Conservation (phyloP, 2,329 filamentous ascomycete genomes). For the Rutstroemia sp. region DNA sequence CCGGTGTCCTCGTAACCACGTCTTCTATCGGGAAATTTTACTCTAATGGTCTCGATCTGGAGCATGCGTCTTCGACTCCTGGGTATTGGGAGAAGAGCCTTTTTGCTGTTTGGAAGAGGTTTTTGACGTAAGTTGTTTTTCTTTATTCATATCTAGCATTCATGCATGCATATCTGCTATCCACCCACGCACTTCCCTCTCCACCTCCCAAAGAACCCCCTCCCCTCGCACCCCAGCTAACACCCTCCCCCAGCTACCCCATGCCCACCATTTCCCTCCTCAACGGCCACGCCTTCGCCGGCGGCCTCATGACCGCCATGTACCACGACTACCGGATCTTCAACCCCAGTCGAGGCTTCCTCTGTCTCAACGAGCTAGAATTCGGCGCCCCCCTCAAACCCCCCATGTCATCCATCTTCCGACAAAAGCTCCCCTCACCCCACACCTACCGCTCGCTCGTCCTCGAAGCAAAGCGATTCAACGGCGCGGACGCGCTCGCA, state of each 20-base stretch:
- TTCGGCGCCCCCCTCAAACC: constrained; percentile 70
- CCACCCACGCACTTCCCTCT: too few relatives aligned
- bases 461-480: constrained; percentile 66
- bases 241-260: constrained; percentile 44
- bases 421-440: constrained; percentile 53
- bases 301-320: constrained; percentile 74
- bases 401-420: constrained; percentile 68
- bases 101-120: constrained; percentile 56
- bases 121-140: constrained; percentile 44
- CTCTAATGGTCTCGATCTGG: constrained; percentile 73
- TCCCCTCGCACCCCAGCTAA: neutral
- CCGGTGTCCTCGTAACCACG: constrained; percentile 73
- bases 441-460: constrained; percentile 54
- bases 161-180: too few relatives aligned
- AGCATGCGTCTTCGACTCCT: constrained; percentile 52
- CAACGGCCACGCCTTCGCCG: constrained; percentile 76
- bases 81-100: constrained; percentile 55
- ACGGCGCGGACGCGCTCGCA: constrained; percentile 53
- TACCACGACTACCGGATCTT: constrained; percentile 79
- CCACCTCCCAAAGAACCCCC: neutral
- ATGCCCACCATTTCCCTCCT: constrained; percentile 78
- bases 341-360: constrained; percentile 60
- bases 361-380: constrained; percentile 76
- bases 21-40: constrained; percentile 73
- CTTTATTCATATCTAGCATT: neutral